Percentiles rank a stretch among this genome's conserved stretches.
phyloP scores from a whole-genome alignment of 805 yeast species.

The Kazachstania taianensis region DNA sequence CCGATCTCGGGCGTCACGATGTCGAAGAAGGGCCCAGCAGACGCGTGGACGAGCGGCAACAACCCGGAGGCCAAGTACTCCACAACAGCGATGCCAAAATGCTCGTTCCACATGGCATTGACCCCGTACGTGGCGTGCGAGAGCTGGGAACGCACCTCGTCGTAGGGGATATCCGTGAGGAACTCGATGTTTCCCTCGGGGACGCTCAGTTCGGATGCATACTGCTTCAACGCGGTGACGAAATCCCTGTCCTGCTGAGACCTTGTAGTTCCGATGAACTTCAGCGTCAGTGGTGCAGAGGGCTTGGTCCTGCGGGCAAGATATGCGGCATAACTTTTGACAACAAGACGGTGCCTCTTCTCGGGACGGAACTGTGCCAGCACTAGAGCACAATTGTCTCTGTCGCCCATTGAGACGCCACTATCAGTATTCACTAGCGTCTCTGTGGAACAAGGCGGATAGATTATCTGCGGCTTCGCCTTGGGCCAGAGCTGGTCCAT shows the following conservation, averaged over 20 bases:
- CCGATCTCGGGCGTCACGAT: constrained; percentile 66
- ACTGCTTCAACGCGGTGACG: constrained; percentile 39
- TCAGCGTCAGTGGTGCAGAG: constrained; percentile 31
- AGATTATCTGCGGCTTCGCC: constrained; percentile 39
- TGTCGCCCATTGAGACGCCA: constrained; percentile 5
- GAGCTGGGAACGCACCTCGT: constrained; percentile 45
- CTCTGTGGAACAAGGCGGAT: constrained; percentile 86
- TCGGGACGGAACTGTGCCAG: constrained; percentile 95
- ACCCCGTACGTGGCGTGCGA: constrained; percentile 59
- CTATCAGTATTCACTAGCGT: constrained; percentile 28
- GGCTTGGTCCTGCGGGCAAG: constrained; percentile 17
- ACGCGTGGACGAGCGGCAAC: constrained; percentile 83
- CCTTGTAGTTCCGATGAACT: constrained; percentile 80
- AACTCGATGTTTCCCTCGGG: constrained; percentile 38
- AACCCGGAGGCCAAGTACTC: constrained; percentile 82
- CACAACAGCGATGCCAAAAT: constrained; percentile 94
- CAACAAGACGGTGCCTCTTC: constrained; percentile 70
- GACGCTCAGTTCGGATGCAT: constrained; percentile 37
- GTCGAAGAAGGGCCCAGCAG: constrained; percentile 90
- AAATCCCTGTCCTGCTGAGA: constrained; percentile 51
- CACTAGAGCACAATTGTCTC: constrained; percentile 31
- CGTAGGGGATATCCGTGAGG: constrained; percentile 65
- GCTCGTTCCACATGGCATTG: constrained; percentile 99
- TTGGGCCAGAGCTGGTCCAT: constrained; percentile 55
- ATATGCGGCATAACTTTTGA: constrained; percentile 54